Evolutionary conservation across 2,329 filamentous ascomycete species (phyloP).

Genomic region (Exophiala viscosa): DNA sequence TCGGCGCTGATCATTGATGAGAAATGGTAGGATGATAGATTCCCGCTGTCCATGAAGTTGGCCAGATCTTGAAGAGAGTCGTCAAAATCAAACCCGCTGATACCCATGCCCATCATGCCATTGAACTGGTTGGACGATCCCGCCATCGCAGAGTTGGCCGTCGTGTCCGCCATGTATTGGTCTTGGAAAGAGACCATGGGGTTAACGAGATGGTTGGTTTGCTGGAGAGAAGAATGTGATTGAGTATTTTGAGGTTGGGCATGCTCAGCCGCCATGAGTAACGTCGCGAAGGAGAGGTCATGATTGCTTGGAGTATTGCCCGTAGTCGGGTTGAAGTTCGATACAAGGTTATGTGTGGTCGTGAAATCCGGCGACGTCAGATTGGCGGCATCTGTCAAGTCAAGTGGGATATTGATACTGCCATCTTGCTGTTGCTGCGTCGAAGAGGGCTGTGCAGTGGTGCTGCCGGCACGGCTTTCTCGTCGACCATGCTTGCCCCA

Average conservation of each 20-base stretch:
- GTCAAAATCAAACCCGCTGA: slow-evolving; percentile 28
- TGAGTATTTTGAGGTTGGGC: slow-evolving; percentile 37
- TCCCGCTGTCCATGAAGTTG: slow-evolving; percentile 38
- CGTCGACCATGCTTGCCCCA: slow-evolving; percentile 13
- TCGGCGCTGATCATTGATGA: slow-evolving; percentile 39
- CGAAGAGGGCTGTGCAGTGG: slow-evolving; percentile 21
- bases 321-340: slow-evolving; percentile 6
- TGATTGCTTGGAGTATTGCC: slow-evolving; percentile 18
- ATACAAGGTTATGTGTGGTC: slow-evolving; percentile 23
- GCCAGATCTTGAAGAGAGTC: slow-evolving; percentile 38
- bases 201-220: slow-evolving; percentile 11
- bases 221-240: slow-evolving; percentile 13
- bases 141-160: slow-evolving; percentile 36
- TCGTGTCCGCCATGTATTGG: slow-evolving; percentile 34
- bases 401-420: slow-evolving; percentile 1
- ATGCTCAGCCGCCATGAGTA: slow-evolving; percentile 42
- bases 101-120: slow-evolving; percentile 31
- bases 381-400: slow-evolving; percentile 6
- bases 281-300: slow-evolving; percentile 36
- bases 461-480: slow-evolving; percentile 6
- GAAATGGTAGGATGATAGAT: slow-evolving; percentile 39
- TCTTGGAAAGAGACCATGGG: slow-evolving; percentile 15
- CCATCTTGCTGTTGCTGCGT: slow-evolving; percentile 4
- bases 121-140: slow-evolving; percentile 34
- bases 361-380: slow-evolving; percentile 8